A percentile compares a stretch with the other conserved stretches of the same genome.
These are phyloP conservation scores for Aspergillus novofumigatus DNA, from an alignment of 2,329 filamentous ascomycete species.

Conservation along the genomic window DNA sequence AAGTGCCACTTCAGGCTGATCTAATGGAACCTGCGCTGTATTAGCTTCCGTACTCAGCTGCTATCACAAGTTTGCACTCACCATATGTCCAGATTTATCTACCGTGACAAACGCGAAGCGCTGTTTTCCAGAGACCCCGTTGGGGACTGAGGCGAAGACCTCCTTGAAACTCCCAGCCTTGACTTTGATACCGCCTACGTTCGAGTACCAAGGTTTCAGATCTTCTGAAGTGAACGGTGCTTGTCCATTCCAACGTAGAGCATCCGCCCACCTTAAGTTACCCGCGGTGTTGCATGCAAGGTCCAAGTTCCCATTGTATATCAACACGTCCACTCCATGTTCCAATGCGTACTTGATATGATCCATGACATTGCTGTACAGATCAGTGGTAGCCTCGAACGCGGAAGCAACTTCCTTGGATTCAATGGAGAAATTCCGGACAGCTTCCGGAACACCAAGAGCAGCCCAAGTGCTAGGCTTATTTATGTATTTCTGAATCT, in stretches of 20 bases:
- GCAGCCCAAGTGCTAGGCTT: conserved; percentile 8
- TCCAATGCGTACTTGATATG: conserved; percentile 8
- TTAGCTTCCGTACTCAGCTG: not conserved
- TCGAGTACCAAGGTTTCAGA: not conserved
- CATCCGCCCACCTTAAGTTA: not conserved
- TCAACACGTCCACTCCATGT: conserved; percentile 5
- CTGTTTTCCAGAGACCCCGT: not conserved
- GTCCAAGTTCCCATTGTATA: not conserved
- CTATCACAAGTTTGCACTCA: not conserved
- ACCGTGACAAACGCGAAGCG: conserved; percentile 3
- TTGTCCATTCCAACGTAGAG: not conserved
- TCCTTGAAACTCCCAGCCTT: conserved; percentile 1
- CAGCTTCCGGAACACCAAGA: conserved; percentile 7
- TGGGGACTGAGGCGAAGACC: not conserved
- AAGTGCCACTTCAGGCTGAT: conserved; percentile 3
- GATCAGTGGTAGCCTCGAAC: conserved; percentile 9
- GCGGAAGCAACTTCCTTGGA: conserved; percentile 4
- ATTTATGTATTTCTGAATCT: conserved; percentile 14
- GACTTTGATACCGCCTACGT: not conserved
- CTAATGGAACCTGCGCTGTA: not conserved
- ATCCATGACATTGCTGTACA: conserved; percentile 4
- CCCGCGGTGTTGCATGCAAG: not conserved
- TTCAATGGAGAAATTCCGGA: conserved; percentile 7
- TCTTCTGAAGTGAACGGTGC: not conserved
- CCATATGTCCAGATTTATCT: conserved; percentile 3